Conservation (phyloP, 2,329 filamentous ascomycete species). For the Colletotrichum spaethianum region DNA sequence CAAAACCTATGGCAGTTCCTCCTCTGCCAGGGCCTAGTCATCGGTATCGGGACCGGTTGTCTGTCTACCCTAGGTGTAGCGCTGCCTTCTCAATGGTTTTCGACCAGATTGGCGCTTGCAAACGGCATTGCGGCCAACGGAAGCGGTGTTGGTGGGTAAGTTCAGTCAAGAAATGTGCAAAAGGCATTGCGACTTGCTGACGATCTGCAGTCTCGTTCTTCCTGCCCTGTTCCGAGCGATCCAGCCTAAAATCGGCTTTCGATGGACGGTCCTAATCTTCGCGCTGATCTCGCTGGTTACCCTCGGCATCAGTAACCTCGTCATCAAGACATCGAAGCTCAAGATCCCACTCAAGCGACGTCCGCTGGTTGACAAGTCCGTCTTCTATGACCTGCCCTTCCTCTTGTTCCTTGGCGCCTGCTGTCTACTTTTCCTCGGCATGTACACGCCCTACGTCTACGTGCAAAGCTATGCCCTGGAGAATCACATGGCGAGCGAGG, state of each 20-base stretch:
- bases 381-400: constrained; percentile 56
- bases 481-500: constrained; percentile 47
- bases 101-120: constrained; percentile 46
- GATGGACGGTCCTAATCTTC: constrained; percentile 36
- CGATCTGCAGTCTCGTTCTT: constrained; percentile 14
- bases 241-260: constrained; percentile 31
- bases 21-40: constrained; percentile 59
- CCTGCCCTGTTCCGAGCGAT: constrained; percentile 31
- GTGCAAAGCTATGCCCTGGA: constrained; percentile 58
- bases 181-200: background rate
- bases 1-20: constrained; percentile 44
- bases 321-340: constrained; percentile 36
- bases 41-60: constrained; percentile 61
- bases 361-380: constrained; percentile 45
- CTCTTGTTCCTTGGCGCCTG: constrained; percentile 52
- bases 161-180: too few relatives aligned
- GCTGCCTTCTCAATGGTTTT: constrained; percentile 53
- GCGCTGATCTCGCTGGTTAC: constrained; percentile 34
- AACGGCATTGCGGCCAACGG: constrained; percentile 53
- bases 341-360: constrained; percentile 31
- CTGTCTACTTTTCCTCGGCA: constrained; percentile 58
- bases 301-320: constrained; percentile 24
- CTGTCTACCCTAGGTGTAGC: constrained; percentile 56
- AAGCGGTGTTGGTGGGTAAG: constrained; percentile 46
- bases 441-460: constrained; percentile 66